These are phyloP conservation scores for Penicillium turbatum DNA, from an alignment of 495 filamentous ascomycete genomes.

Conservation along the genomic window DNA sequence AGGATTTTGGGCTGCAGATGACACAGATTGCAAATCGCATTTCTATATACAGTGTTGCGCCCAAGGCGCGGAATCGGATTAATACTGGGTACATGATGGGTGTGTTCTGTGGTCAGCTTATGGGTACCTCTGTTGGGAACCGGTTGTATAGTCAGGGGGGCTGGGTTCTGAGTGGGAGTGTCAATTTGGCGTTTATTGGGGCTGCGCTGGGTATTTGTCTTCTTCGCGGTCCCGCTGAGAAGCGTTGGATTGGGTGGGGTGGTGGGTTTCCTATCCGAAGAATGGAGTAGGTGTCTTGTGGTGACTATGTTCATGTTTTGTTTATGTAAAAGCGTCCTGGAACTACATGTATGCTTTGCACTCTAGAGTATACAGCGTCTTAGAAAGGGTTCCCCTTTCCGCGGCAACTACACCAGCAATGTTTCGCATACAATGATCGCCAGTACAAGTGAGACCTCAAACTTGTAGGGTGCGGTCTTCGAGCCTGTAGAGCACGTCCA, in stretches of 20 bases:
- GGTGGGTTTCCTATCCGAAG: slow-evolving; percentile 44
- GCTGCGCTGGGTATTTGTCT: slow-evolving; percentile 55
- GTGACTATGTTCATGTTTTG: neutral
- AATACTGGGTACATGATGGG: slow-evolving; percentile 83
- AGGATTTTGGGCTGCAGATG: slow-evolving; percentile 72
- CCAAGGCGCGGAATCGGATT: slow-evolving; percentile 67
- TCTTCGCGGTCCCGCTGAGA: slow-evolving; percentile 63
- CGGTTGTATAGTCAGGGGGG: slow-evolving; percentile 63
- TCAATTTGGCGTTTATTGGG: slow-evolving; percentile 62
- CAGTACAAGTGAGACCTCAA: too few relatives aligned
- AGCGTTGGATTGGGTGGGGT: slow-evolving; percentile 70
- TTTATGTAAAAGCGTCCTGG: neutral
- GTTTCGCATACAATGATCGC: too few relatives aligned
- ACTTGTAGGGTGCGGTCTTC: too few relatives aligned
- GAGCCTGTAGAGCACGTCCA: too few relatives aligned
- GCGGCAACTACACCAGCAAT: too few relatives aligned
- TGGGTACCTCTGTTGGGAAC: slow-evolving; percentile 71
- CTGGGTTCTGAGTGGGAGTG: slow-evolving; percentile 65
- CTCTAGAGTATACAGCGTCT: too few relatives aligned
- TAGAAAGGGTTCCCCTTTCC: too few relatives aligned
- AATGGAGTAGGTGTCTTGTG: neutral
- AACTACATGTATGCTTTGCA: neutral
- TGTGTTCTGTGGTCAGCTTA: slow-evolving; percentile 70
- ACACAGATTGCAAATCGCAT: slow-evolving; percentile 71
- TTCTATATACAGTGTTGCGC: slow-evolving; percentile 66